Conservation (phyloP, 352 stramenopile genomes). For the Elongisporangium anandrum region DNA sequence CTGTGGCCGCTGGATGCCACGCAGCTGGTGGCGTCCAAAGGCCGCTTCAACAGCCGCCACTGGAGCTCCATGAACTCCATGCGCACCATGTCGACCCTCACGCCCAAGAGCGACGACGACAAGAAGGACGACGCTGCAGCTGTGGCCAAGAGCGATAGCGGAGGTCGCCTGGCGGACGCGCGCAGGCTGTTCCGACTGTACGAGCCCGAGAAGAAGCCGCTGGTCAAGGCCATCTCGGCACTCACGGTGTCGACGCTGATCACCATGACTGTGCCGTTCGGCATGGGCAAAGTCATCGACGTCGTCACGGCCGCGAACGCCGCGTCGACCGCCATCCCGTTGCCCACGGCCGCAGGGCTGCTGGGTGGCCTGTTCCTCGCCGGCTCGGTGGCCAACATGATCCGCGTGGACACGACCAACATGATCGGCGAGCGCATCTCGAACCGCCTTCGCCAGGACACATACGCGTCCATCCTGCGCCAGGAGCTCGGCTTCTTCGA, state of each 20-base stretch:
- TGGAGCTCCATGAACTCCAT: not conserved
- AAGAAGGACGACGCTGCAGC: not conserved
- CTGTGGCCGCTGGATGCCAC: not conserved
- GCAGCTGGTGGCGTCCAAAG: not conserved
- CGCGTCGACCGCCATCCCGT: conserved; percentile 31
- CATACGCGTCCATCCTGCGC: conserved; percentile 71
- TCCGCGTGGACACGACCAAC: conserved; percentile 74
- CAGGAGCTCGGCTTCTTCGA: conserved; percentile 94
- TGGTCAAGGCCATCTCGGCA: conserved; percentile 57
- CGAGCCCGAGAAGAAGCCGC: conserved; percentile 58
- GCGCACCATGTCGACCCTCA: not conserved
- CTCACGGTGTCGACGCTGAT: conserved; percentile 66
- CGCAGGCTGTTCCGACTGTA: conserved; percentile 53
- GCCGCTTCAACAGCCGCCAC: not conserved
- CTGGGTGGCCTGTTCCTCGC: conserved; percentile 66
- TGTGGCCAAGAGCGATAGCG: not conserved
- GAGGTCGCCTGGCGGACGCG: conserved; percentile 17
- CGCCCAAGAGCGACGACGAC: not conserved
- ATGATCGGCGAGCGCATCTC: conserved; percentile 87
- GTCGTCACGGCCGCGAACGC: conserved; percentile 45
- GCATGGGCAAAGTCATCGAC: conserved; percentile 83
- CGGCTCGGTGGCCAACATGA: conserved; percentile 65
- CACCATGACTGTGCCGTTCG: conserved; percentile 74
- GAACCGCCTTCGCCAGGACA: conserved; percentile 69
- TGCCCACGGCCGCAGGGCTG: conserved; percentile 32